phyloP scores from a whole-genome alignment of 306 rosid genomes.

The Glycine tomentella region DNA sequence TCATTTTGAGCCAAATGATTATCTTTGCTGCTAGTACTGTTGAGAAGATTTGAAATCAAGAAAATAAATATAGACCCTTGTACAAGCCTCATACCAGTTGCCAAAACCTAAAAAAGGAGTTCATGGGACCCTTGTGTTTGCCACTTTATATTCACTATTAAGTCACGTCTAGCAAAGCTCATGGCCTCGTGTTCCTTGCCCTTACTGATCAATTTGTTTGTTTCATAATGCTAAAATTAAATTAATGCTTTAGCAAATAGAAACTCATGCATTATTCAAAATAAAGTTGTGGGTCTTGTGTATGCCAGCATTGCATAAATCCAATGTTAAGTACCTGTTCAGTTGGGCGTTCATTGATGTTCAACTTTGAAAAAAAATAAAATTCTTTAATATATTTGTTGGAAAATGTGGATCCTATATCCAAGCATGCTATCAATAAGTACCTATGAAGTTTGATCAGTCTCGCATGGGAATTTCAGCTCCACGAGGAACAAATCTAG shows the following conservation, averaged over 20 bases:
- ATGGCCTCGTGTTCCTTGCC: slow-evolving; percentile 45
- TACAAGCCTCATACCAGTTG: slow-evolving; percentile 44
- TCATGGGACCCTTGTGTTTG: slow-evolving; percentile 62
- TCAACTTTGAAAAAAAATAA: not conserved
- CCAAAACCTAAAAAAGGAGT: slow-evolving; percentile 33
- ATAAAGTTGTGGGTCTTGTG: no score
- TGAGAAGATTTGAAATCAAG: slow-evolving; percentile 33
- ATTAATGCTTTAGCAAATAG: not conserved
- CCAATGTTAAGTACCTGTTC: no score
- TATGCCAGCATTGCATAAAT: no score
- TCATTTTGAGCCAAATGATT: slow-evolving; percentile 6
- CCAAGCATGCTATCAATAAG: no score
- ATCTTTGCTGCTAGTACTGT: not conserved
- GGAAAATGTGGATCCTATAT: no score
- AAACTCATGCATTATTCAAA: not conserved
- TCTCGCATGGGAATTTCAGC: no score
- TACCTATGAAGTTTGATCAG: no score
- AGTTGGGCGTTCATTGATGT: no score
- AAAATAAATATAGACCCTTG: slow-evolving; percentile 24
- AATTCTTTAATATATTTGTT: no score
- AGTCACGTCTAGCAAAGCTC: slow-evolving; percentile 21
- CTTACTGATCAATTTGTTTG: slow-evolving; percentile 28
- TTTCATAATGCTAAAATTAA: slow-evolving; percentile 35
- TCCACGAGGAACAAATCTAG: no score
- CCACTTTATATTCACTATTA: slow-evolving; percentile 57